These are phyloP conservation scores for Monascus purpureus DNA, from an alignment of 495 filamentous ascomycete genomes.

Conservation along the genomic window DNA sequence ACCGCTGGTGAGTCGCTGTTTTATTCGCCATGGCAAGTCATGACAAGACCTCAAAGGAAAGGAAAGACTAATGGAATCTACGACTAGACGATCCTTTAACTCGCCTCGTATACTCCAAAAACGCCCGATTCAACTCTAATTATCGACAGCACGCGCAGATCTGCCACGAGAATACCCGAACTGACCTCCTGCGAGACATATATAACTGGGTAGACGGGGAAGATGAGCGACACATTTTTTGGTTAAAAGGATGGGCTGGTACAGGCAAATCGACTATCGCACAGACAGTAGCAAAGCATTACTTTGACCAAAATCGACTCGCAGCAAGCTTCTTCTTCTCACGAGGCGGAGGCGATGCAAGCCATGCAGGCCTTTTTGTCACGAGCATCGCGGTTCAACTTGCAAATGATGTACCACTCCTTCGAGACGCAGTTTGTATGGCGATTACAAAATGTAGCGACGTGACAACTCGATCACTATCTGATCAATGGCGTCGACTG, in stretches of 20 bases:
- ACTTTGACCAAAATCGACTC: constrained; percentile 6
- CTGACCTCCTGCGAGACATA: too few species aligned
- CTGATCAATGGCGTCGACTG: constrained; percentile 35
- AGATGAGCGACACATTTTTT: constrained; percentile 19
- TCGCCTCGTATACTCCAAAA: too few species aligned
- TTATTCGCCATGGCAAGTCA: too few species aligned
- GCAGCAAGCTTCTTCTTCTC: constrained; percentile 41
- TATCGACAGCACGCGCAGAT: constrained; percentile 15
- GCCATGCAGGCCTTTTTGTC: constrained; percentile 25
- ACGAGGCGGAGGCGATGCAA: constrained; percentile 27
- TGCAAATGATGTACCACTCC: constrained; percentile 8
- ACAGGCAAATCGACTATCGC: constrained; percentile 32
- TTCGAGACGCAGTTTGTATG: constrained; percentile 16
- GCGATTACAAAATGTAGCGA: constrained; percentile 27
- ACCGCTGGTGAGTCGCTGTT: too few species aligned
- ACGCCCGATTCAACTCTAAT: too few species aligned
- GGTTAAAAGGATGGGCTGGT: constrained; percentile 29
- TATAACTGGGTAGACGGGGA: too few species aligned
- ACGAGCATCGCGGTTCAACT: constrained; percentile 33
- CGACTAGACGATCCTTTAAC: too few species aligned
- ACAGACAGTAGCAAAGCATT: constrained; percentile 11
- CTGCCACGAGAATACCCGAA: too few species aligned
- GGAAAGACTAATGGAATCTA: too few species aligned
- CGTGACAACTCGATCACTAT: constrained; percentile 20
- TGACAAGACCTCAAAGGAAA: too few species aligned